Base-by-base conservation (phyloP, 1,139 yeast species). In the Saccharomyces hybrid region DNA sequence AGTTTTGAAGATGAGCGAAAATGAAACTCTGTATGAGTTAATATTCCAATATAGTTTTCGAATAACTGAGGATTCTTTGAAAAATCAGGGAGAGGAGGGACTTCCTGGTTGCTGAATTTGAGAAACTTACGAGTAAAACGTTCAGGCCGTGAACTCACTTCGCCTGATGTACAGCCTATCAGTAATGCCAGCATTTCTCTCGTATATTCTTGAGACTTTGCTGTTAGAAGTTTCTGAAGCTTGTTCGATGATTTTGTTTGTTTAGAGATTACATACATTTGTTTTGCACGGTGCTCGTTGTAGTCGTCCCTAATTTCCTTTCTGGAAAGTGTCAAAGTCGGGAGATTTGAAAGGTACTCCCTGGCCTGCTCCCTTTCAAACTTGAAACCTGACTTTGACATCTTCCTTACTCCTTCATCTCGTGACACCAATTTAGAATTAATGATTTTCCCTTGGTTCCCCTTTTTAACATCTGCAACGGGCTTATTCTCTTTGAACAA, bases 21-120 rank as follows among this genome's bases (percentile, higher is more conserved):
- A 27, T 69, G 66, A 55, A 70, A 73, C 2, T 63, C 65, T 1
- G 73, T 64, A 55, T 74, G 76, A 1, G 75, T 70, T 27, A 74
- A 51, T 4, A 59, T 31, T 16, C 70, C 69, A 49, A 74, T 61
- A 53, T 73, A 74, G 4, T 62, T 59, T 16, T 64, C 70, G 56
- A 74, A 73, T 4, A 48, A 47, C 3, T 56, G 50, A 0, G 70
- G 64, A 47, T 67, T 58, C 7, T 59, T 50, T 4, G 58, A 49
- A 53, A 73, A 66, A 26, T 67, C 58, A 1, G 76, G 75, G 2
- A 73, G 54, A 14, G 63, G 59, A 1, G 77, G 76, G 0, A 74
- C 58, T 49, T 73, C 75, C 0, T 60, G 55, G 38, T 64, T 68
- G 26, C 14, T 47, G 16, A 44, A 34, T 47, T 8, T 48, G 47